Base-by-base conservation (phyloP, 768 basidiomycete genomes). In the Mycena leptocephala region DNA sequence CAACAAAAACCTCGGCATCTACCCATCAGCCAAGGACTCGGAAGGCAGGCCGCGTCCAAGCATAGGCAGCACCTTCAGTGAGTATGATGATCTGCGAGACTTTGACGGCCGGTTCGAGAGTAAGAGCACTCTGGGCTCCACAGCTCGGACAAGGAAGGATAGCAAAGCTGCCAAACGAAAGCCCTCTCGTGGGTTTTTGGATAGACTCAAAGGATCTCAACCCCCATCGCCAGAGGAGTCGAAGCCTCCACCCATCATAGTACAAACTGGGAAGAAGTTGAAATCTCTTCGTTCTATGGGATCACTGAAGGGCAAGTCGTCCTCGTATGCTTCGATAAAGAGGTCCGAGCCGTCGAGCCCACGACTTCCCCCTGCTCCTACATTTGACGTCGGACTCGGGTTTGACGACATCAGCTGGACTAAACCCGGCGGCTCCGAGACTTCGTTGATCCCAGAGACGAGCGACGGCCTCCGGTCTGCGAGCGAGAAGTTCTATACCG, bases 31-130 rank as follows among this genome's bases (percentile, higher is more conserved):
- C 32, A 26, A 35, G 43, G 76, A 75, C 24, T 80, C 82, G 56
- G 91, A 90, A 77, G 80, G 81, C 37, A 84, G 84, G 69, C 89
- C 92, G 35, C 89, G 95, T 24, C 94, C 93, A 62, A 96, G 95
- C 78, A 84, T 92, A n/a, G 91, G 90, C 20, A 92, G 92, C 79
- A 87, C 88, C 37, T 95, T 95, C 83, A 96, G 95, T 81, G 96
- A 96, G 78, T 97, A 97, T 77, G 96, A 97, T 76, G 96, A 97
- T 84, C 84, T 97, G 59, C 89, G 92, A 26, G 96, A 97, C 81
- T 97, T 97, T 66, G 94, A 96, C 37, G 96, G 96, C 51, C 90
- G 94, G 11, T 97, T 96, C 77, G 95, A 94, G 78, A 96, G 95
- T 80, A 89, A 88, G 74, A 96, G 94, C 81, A 95, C 95, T 0